Evolutionary conservation across 2,329 filamentous ascomycete species (phyloP).

Genomic region (Myriosclerotinia duriaeana): DNA sequence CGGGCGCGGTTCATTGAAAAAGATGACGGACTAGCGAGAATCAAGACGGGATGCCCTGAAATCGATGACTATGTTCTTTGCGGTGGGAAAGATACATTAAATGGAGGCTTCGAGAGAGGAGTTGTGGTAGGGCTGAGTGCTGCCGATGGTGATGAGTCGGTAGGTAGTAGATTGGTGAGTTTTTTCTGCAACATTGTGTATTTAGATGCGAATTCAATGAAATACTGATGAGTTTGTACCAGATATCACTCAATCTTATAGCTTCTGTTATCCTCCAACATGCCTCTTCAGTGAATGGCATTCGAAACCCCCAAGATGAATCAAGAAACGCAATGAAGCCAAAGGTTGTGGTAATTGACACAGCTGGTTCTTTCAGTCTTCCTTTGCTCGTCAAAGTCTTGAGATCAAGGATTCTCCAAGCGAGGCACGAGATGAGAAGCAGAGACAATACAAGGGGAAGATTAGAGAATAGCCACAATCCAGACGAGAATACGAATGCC

Average conservation of each 20-base stretch:
- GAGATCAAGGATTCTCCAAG: conserved; percentile 27
- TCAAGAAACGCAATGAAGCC: conserved; percentile 11
- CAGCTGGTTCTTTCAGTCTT: conserved; percentile 38
- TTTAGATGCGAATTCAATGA: neutral
- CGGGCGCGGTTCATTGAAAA: conserved; percentile 28
- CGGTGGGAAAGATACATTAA: conserved; percentile 25
- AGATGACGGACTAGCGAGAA: conserved; percentile 10
- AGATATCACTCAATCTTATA: conserved; percentile 38
- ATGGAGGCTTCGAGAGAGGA: conserved; percentile 30
- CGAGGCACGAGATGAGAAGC: neutral
- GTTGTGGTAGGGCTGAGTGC: conserved; percentile 37
- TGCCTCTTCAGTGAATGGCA: neutral
- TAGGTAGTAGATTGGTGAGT: conserved; percentile 37
- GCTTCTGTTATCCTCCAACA: conserved; percentile 29
- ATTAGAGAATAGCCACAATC: neutral
- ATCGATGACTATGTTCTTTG: conserved; percentile 31
- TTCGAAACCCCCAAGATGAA: neutral
- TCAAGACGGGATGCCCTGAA: conserved; percentile 34
- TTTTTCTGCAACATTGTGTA: conserved; percentile 12
- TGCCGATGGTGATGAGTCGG: conserved; percentile 34
- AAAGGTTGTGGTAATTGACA: conserved; percentile 37
- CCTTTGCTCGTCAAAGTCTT: conserved; percentile 35
- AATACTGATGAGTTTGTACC: conserved; percentile 1
- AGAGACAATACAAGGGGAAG: neutral
- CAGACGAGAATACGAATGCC: neutral